phyloP scores from a whole-genome alignment of 257 asterid species.

The Voacanga thouarsii region DNA sequence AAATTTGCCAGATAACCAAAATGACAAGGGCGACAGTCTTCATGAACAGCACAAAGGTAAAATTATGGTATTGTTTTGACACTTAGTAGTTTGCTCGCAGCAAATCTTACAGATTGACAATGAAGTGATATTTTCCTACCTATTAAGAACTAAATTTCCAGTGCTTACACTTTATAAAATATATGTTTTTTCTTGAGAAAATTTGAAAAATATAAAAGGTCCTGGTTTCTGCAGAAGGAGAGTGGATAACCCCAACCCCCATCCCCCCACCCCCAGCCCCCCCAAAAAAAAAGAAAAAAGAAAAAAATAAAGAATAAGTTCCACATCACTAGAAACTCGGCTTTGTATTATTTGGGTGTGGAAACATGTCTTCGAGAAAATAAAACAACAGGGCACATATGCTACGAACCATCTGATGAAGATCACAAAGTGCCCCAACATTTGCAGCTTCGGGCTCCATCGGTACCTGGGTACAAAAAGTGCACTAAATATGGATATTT shows the following conservation, averaged over 20 bases:
- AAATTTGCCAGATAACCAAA: background rate
- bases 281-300: too few species aligned
- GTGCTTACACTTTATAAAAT: background rate
- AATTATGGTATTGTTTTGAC: background rate
- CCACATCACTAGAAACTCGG: background rate
- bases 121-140: background rate
- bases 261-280: too few species aligned
- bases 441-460: slow-evolving; percentile 51
- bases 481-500: slow-evolving; percentile 8
- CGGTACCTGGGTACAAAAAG: slow-evolving; percentile 48
- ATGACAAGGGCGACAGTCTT: background rate
- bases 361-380: background rate
- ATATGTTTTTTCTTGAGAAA: background rate
- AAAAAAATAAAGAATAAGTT: background rate
- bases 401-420: slow-evolving; percentile 60
- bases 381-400: slow-evolving; percentile 26
- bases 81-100: background rate
- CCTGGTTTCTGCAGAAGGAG: background rate
- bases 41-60: background rate
- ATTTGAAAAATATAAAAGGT: background rate
- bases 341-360: background rate
- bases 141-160: background rate
- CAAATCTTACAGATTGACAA: background rate
- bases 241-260: background rate
- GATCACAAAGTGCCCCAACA: slow-evolving; percentile 47